Percentiles rank a stretch among this genome's conserved stretches.
These are phyloP conservation scores for Grifola frondosa DNA, from an alignment of 1,284 basidiomycete genomes.

Conservation along the genomic window DNA sequence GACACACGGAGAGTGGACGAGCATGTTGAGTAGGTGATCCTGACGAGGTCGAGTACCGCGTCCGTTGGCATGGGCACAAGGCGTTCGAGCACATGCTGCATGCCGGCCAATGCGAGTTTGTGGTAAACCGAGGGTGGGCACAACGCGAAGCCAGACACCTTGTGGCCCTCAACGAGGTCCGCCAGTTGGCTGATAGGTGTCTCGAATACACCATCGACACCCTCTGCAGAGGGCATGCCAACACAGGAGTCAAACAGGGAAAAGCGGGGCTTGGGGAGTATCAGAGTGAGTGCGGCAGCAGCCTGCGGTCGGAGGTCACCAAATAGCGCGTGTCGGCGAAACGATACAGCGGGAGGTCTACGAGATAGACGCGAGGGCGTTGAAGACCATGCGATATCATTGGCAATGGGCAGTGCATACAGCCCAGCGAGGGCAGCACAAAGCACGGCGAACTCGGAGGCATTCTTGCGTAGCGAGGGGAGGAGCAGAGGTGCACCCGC, in stretches of 20 bases:
- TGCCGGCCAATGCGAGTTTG: conserved; percentile 51
- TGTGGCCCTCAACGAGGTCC: conserved; percentile 54
- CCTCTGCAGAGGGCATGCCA: conserved; percentile 45
- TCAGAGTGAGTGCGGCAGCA: neutral
- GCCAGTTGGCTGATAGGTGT: conserved; percentile 47
- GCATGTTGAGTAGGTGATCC: conserved; percentile 52
- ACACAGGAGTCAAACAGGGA: conserved; percentile 44
- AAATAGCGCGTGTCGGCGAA: conserved; percentile 58
- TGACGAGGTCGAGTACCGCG: conserved; percentile 39
- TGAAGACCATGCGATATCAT: conserved; percentile 53
- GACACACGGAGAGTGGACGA: conserved; percentile 46
- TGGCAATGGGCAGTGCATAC: conserved; percentile 40
- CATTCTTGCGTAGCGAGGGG: conserved; percentile 48
- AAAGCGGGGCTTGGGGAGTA: conserved; percentile 22
- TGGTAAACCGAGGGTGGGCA: conserved; percentile 71
- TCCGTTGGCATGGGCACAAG: conserved; percentile 31
- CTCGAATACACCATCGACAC: conserved; percentile 48
- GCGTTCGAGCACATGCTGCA: conserved; percentile 37
- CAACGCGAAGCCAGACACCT: conserved; percentile 54
- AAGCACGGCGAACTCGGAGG: conserved; percentile 46
- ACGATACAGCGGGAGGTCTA: conserved; percentile 61
- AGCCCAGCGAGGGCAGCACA: conserved; percentile 46
- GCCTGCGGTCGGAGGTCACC: conserved; percentile 45
- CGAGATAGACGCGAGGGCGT: conserved; percentile 38
- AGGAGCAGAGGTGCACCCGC: conserved; percentile 37